These are phyloP conservation scores for Suillus clintonianus DNA, from an alignment of 768 basidiomycete genomes.

Conservation along the genomic window DNA sequence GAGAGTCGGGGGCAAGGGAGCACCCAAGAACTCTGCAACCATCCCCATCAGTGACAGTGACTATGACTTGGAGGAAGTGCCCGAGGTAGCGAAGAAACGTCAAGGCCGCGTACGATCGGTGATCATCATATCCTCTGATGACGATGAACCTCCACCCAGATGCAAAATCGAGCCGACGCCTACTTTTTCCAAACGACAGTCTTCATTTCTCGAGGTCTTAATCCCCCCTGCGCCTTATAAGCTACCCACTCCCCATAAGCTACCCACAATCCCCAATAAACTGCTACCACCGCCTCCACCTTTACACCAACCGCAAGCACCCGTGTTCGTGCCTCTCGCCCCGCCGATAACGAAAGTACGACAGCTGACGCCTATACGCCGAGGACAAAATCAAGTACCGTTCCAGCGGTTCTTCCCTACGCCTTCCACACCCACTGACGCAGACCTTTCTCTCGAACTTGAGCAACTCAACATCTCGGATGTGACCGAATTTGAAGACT, in stretches of 20 bases:
- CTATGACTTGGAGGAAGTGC: slow-evolving; percentile 29
- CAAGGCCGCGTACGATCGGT: slow-evolving; percentile 17
- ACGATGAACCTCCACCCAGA: slow-evolving; percentile 41
- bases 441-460: slow-evolving; percentile 41
- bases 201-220: slow-evolving; percentile 40
- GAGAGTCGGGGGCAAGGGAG: slow-evolving; percentile 10
- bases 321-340: slow-evolving; percentile 17
- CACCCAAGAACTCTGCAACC: slow-evolving; percentile 1
- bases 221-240: slow-evolving; percentile 37
- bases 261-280: slow-evolving; percentile 14
- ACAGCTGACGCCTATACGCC: slow-evolving; percentile 69
- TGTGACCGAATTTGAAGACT: slow-evolving; percentile 47
- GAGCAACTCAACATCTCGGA: slow-evolving; percentile 47
- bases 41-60: slow-evolving; percentile 29
- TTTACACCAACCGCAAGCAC: slow-evolving; percentile 4
- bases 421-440: slow-evolving; percentile 56
- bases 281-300: not conserved
- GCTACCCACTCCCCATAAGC: slow-evolving; percentile 12
- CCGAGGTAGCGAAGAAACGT: slow-evolving; percentile 12
- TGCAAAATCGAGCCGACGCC: slow-evolving; percentile 2
- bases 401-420: slow-evolving; percentile 49
- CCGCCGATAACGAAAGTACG: slow-evolving; percentile 46
- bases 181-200: slow-evolving; percentile 10
- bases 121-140: slow-evolving; percentile 48
- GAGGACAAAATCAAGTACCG: slow-evolving; percentile 34